Evolutionary conservation across 2,329 filamentous ascomycete genomes (phyloP).

Genomic region (Ophiostoma sp.): DNA sequence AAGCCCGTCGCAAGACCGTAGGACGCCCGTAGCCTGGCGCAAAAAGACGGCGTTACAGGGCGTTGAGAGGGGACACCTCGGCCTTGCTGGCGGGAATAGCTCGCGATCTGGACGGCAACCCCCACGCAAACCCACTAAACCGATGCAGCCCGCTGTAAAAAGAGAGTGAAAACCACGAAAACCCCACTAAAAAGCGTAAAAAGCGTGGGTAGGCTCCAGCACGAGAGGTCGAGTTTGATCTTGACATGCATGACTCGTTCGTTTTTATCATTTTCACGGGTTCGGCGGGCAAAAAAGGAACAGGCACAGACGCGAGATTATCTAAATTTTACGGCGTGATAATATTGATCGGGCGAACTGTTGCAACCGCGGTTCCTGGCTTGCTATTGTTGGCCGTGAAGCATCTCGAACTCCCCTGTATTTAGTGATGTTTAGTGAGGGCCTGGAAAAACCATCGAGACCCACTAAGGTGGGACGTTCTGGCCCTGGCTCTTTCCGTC

Average conservation of each 20-base stretch:
- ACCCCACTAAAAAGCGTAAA: not conserved
- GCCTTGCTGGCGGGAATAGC: not conserved
- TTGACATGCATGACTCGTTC: not conserved
- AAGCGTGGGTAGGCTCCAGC: not conserved
- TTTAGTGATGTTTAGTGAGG: not conserved
- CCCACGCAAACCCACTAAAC: slow-evolving; percentile 4
- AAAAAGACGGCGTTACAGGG: not conserved
- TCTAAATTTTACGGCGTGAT: not conserved
- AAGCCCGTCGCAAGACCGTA: not conserved
- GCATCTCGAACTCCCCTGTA: not conserved
- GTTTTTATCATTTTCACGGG: not conserved
- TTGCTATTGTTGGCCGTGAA: not conserved
- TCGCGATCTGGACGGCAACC: slow-evolving; percentile 6
- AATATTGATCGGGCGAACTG: not conserved
- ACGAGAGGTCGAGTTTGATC: not conserved
- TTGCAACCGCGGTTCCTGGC: not conserved
- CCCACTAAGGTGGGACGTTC: not conserved
- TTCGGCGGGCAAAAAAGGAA: not conserved
- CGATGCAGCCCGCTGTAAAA: not conserved
- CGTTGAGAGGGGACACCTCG: not conserved
- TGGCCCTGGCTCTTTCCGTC: not conserved
- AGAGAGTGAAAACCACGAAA: not conserved
- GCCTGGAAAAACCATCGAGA: not conserved
- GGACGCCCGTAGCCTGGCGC: not conserved
- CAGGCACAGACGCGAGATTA: not conserved